These are phyloP conservation scores for Juncus effusus DNA, from an alignment of 176 grass and related monocot genomes.

Conservation along the genomic window DNA sequence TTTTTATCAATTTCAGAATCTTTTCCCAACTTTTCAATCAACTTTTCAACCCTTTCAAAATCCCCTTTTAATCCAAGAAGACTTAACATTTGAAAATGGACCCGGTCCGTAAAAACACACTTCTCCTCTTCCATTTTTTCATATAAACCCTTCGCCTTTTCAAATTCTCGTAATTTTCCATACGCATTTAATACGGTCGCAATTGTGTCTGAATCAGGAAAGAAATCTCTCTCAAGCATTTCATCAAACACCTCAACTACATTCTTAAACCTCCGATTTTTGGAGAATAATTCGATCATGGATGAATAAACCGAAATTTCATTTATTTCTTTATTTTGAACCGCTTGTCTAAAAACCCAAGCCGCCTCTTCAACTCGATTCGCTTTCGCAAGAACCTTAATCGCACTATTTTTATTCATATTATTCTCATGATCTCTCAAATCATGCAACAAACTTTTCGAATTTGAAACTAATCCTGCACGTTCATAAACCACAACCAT, in stretches of 20 bases:
- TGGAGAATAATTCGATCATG: conserved; percentile 66
- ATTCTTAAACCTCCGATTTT: conserved; percentile 58
- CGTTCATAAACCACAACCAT: conserved; percentile 91
- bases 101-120: conserved; percentile 74
- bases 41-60: conserved; percentile 50
- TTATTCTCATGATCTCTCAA: conserved; percentile 51
- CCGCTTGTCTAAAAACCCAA: conserved; percentile 74
- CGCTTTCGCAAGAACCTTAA: conserved; percentile 71
- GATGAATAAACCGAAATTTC: conserved; percentile 55
- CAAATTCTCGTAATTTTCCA: conserved; percentile 73
- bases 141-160: conserved; percentile 51
- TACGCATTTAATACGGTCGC: conserved; percentile 78
- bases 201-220: conserved; percentile 79
- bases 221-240: conserved; percentile 52
- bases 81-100: conserved; percentile 97
- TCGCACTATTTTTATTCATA: conserved; percentile 67
- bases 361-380: conserved; percentile 80
- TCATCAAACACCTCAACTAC: conserved; percentile 76
- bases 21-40: conserved; percentile 49
- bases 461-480: conserved; percentile 48
- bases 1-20: conserved; percentile 80
- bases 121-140: conserved; percentile 59
- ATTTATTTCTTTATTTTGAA: conserved; percentile 41
- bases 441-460: conserved; percentile 70
- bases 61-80: conserved; percentile 70